Evolutionary conservation across 208 protist genomes (phyloP).

Genomic region (Crithidia bombi): DNA sequence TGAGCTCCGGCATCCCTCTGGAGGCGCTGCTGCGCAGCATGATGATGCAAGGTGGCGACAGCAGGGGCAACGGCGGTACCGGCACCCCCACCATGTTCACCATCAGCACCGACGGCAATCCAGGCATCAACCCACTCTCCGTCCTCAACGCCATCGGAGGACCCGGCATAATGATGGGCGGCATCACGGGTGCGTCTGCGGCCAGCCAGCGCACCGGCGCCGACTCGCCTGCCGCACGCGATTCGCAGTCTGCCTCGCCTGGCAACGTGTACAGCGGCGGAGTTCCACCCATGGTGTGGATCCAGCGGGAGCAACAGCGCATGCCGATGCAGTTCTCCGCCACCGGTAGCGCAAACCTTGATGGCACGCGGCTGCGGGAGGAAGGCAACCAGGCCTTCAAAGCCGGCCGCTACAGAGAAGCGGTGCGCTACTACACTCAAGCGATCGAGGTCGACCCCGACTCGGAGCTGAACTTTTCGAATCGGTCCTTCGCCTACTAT

Average conservation of each 20-base stretch:
- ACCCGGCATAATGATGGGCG: constrained; percentile 14
- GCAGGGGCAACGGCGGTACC: constrained; percentile 2
- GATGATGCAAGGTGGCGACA: constrained; percentile 11
- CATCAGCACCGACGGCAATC: constrained; percentile 20
- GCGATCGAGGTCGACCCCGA: constrained; percentile 66
- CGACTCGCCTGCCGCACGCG: neutral
- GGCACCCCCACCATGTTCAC: constrained; percentile 25
- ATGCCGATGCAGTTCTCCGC: constrained; percentile 33
- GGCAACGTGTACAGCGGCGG: constrained; percentile 64
- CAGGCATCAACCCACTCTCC: constrained; percentile 16
- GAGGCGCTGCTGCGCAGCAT: constrained; percentile 27
- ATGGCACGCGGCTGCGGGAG: constrained; percentile 50
- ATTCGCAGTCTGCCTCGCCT: constrained; percentile 14
- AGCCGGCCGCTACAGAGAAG: constrained; percentile 44
- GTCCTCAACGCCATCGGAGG: constrained; percentile 25
- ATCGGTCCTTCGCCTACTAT: constrained; percentile 75
- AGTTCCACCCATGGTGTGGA: constrained; percentile 66
- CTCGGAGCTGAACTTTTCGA: constrained; percentile 63
- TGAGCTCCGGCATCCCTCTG: constrained; percentile 26
- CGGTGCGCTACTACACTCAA: constrained; percentile 69
- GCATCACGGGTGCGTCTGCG: neutral
- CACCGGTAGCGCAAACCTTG: constrained; percentile 28
- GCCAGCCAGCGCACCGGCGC: neutral
- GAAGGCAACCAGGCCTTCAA: constrained; percentile 76
- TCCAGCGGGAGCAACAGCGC: constrained; percentile 69